Conservation (phyloP, 1,284 basidiomycete species). For the Neonothopanus nambi region DNA sequence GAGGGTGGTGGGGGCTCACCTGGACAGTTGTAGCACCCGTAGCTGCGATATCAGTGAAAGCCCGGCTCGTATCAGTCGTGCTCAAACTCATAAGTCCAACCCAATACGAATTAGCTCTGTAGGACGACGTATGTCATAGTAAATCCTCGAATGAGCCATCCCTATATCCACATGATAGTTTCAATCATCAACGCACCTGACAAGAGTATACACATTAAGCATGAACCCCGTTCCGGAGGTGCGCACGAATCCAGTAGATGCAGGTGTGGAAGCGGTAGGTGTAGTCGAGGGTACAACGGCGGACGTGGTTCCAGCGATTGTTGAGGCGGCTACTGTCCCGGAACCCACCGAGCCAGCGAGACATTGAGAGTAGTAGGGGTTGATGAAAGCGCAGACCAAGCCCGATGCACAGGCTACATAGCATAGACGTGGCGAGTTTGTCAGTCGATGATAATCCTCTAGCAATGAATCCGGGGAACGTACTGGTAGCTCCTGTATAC, state of each 20-base stretch:
- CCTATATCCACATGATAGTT: no score
- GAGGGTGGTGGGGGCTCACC: neutral
- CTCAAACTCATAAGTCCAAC: conserved; percentile 41
- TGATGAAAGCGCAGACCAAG: conserved; percentile 14
- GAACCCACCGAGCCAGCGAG: no score
- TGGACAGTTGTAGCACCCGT: conserved; percentile 59
- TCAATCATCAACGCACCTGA: conserved; percentile 38
- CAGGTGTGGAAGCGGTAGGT: conserved; percentile 14
- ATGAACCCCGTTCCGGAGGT: conserved; percentile 43
- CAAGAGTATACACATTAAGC: conserved; percentile 42
- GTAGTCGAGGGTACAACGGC: conserved; percentile 13
- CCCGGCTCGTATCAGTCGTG: conserved; percentile 43
- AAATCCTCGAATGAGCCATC: no score
- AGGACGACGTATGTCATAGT: no score
- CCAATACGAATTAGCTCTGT: conserved; percentile 47
- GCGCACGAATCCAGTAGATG: conserved; percentile 39
- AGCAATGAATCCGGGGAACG: no score
- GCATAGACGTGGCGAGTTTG: neutral
- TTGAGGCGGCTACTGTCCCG: conserved; percentile 10
- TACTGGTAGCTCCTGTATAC: conserved; percentile 23
- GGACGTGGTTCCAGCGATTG: conserved; percentile 20
- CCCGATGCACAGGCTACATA: conserved; percentile 24
- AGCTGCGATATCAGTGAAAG: conserved; percentile 53
- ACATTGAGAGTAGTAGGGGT: conserved; percentile 33
- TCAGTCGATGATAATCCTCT: neutral